Conservation (phyloP, 2,329 filamentous ascomycete genomes). For the Aspergillus hortae region DNA sequence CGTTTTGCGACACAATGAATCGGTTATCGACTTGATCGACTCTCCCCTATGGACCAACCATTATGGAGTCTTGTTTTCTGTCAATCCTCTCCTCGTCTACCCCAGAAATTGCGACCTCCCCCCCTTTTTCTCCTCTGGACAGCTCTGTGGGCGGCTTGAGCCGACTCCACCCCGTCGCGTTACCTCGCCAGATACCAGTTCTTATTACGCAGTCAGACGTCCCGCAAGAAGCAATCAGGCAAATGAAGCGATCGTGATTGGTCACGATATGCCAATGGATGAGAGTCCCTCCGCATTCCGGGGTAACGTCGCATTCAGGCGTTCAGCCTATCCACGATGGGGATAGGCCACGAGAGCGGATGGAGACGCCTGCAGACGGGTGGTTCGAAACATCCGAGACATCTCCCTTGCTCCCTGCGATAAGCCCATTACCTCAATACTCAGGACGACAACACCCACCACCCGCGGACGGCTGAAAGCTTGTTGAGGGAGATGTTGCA, state of each 20-base stretch:
- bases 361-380: background rate
- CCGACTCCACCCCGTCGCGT: too few relatives aligned
- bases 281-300: constrained; percentile 9
- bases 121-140: too few relatives aligned
- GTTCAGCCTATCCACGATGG: background rate
- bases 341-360: background rate
- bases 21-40: too few relatives aligned
- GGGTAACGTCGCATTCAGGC: constrained; percentile 9
- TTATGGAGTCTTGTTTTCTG: too few relatives aligned
- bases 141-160: too few relatives aligned
- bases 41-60: too few relatives aligned
- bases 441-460: too few relatives aligned
- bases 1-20: too few relatives aligned
- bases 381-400: background rate
- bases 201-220: background rate
- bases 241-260: background rate
- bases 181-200: background rate
- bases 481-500: too few relatives aligned
- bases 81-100: background rate
- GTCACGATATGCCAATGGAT: background rate
- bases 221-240: background rate
- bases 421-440: too few relatives aligned
- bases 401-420: too few relatives aligned
- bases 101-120: background rate
- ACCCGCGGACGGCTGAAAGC: too few relatives aligned